These are phyloP conservation scores for Cryptococcus sp. DNA, from an alignment of 1,284 basidiomycete species.

Conservation along the genomic window DNA sequence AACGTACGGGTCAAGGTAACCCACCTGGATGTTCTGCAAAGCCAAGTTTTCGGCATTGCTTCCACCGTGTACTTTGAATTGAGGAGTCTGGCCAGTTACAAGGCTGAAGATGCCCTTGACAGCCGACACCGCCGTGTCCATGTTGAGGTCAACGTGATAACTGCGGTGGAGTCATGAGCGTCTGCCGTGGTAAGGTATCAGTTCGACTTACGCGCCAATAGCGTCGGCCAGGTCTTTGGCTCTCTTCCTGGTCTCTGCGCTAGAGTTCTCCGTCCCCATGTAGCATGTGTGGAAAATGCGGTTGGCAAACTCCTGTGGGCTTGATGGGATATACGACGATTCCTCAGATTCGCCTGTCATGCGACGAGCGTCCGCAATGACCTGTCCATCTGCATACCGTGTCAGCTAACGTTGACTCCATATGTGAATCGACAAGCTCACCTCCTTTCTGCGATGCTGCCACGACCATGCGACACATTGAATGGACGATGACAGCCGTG, in stretches of 20 bases:
- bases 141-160: slow-evolving; percentile 93
- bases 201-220: slow-evolving; percentile 74
- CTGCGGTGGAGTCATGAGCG: slow-evolving; percentile 52
- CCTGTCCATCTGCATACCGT: slow-evolving; percentile 67
- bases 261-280: slow-evolving; percentile 98
- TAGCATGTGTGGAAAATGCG: slow-evolving; percentile 97
- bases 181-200: not conserved
- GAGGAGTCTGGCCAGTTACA: slow-evolving; percentile 79
- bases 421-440: slow-evolving; percentile 47
- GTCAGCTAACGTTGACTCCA: not conserved
- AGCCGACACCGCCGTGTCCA: slow-evolving; percentile 87
- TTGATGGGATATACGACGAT: slow-evolving; percentile 77
- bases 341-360: slow-evolving; percentile 80
- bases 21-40: slow-evolving; percentile 92
- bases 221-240: slow-evolving; percentile 83
- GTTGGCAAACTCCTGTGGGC: slow-evolving; percentile 80
- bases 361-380: slow-evolving; percentile 85
- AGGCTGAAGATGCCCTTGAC: slow-evolving; percentile 79
- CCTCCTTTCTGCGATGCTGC: slow-evolving; percentile 72
- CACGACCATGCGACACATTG: slow-evolving; percentile 89
- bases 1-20: slow-evolving; percentile 9
- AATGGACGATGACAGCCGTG: slow-evolving; percentile 90
- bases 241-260: slow-evolving; percentile 76
- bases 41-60: slow-evolving; percentile 87
- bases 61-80: slow-evolving; percentile 87